Evolutionary conservation across 768 basidiomycete genomes (phyloP).

Genomic region (Pleurotus ostreatus): DNA sequence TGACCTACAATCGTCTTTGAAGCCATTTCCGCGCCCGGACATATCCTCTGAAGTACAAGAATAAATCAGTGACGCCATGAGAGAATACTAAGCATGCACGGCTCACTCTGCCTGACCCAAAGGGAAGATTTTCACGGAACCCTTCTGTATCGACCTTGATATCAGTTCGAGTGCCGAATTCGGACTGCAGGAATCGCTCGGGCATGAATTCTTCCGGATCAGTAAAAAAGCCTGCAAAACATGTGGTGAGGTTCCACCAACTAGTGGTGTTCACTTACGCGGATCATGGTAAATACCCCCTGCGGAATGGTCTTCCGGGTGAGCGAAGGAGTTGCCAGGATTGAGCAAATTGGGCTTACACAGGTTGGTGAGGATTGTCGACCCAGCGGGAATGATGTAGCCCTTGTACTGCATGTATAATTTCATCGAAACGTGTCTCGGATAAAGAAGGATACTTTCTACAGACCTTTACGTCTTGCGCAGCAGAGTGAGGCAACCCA

Average conservation of each 20-base stretch:
- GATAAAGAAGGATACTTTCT: background rate
- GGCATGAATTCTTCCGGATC: slow-evolving; percentile 12
- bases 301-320: background rate
- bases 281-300: slow-evolving; percentile 5
- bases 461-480: slow-evolving; percentile 8
- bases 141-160: slow-evolving; percentile 11
- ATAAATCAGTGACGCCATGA: background rate
- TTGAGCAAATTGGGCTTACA: slow-evolving; percentile 7
- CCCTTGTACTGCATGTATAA: slow-evolving; percentile 10
- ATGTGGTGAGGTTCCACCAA: background rate
- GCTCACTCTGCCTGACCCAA: slow-evolving; percentile 16
- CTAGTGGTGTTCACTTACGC: background rate
- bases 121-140: slow-evolving; percentile 12
- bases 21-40: slow-evolving; percentile 16
- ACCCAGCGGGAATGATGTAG: slow-evolving; percentile 10
- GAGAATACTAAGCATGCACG: background rate
- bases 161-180: slow-evolving; percentile 13
- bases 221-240: slow-evolving; percentile 1
- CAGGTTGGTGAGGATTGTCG: slow-evolving; percentile 12
- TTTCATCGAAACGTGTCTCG: background rate
- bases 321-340: background rate
- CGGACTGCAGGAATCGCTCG: slow-evolving; percentile 12
- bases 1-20: slow-evolving; percentile 13
- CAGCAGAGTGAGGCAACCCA: slow-evolving; percentile 14
- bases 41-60: slow-evolving; percentile 13